These are phyloP conservation scores for Coelastrella sp. DNA, from an alignment of 139 green algal genomes.

Conservation along the genomic window DNA sequence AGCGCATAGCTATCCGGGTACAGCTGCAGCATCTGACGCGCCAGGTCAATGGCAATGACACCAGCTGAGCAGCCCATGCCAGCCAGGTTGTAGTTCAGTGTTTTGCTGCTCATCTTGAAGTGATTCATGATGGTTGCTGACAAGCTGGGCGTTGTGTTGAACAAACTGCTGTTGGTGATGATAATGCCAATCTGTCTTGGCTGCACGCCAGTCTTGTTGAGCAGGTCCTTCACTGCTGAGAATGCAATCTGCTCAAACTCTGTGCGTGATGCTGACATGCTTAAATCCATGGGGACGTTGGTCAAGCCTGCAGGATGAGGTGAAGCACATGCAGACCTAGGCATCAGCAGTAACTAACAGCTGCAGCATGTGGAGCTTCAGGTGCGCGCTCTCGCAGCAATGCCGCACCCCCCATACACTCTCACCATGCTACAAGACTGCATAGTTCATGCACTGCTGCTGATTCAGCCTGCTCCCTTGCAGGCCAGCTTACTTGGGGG, in stretches of 20 bases:
- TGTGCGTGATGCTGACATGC: conserved; percentile 82
- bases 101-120: conserved; percentile 86
- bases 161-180: conserved; percentile 97
- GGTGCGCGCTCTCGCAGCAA: no score
- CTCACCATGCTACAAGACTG: no score
- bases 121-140: conserved; percentile 92
- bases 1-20: conserved; percentile 82
- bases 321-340: neutral
- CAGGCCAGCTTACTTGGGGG: conserved; percentile 63
- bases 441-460: no score
- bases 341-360: neutral
- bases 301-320: conserved; percentile 26
- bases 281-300: conserved; percentile 61
- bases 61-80: conserved; percentile 89
- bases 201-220: conserved; percentile 60
- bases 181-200: conserved; percentile 90
- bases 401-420: no score
- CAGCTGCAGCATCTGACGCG: conserved; percentile 88
- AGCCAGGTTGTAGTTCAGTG: conserved; percentile 94
- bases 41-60: conserved; percentile 82
- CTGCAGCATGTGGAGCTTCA: no score
- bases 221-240: conserved; percentile 74
- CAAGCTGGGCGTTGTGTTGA: conserved; percentile 96
- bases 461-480: no score
- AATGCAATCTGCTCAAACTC: conserved; percentile 94